Evolutionary conservation across 179 eudicot species (phyloP).

Genomic region (Spinacia oleracea): DNA sequence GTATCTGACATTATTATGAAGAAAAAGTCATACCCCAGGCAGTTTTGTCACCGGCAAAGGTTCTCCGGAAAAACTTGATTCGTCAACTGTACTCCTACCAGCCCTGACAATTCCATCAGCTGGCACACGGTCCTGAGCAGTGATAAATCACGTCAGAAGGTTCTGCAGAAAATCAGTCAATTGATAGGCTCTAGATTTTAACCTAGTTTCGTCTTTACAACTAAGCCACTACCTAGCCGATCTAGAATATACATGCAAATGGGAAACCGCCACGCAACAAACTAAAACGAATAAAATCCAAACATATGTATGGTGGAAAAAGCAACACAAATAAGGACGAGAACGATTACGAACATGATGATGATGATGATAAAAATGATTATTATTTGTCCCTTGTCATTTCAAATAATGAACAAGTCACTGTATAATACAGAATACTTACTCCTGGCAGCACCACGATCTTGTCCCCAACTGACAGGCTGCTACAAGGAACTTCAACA

Average conservation of each 20-base stretch:
- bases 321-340: background rate
- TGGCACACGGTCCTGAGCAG: conserved; percentile 88
- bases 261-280: conserved; percentile 14
- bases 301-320: background rate
- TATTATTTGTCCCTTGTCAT: background rate
- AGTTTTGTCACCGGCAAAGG: conserved; percentile 96
- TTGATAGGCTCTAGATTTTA: background rate
- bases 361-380: background rate
- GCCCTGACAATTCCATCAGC: conserved; percentile 93
- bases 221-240: background rate
- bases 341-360: background rate
- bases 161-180: background rate
- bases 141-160: conserved; percentile 19
- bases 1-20: background rate
- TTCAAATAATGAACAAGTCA: background rate
- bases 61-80: conserved; percentile 98
- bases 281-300: background rate
- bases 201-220: background rate
- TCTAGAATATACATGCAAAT: background rate
- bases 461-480: conserved; percentile 87
- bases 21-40: conserved; percentile 63
- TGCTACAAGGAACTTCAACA: conserved; percentile 86
- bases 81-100: conserved; percentile 98
- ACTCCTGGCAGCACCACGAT: conserved; percentile 95
- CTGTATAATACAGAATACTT: conserved; percentile 42